Evolutionary conservation across 352 stramenopile species (phyloP), one percentile per base, ranked within the genome.

Genomic region (Phytophthora sojae): DNA sequence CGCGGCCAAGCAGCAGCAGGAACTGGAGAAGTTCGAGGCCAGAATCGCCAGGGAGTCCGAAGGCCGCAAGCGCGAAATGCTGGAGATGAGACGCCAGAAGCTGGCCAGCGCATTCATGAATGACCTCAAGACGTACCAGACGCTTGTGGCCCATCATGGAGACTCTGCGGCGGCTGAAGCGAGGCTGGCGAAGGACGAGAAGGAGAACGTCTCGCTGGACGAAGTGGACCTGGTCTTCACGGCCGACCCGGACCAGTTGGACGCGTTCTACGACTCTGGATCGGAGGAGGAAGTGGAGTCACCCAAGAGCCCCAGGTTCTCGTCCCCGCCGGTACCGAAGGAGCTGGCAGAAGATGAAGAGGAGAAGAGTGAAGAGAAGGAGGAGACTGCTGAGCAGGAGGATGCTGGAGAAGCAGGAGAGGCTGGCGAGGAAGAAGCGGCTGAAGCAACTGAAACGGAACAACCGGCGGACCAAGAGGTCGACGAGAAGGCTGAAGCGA

Each of bases 121-220:
- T 56, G 89, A 96, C 52, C 72, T 96, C 50, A 78, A 81, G 69
- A 93, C 86, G 35, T 96, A 96, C 66, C 87, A 94, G 71, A 90
- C 86, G 58, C 67, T 95, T 12, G 73, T 91, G 51, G 77, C 74
- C 32, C 82, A 90, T 64, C 83, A 93, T 42, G 79, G 81, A 52
- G 69, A 75, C 1, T 69, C 65, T 9, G 67, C 58, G 14, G 49
- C 64, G 2, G 77, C 39, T 1, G 45, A 69, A 26, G 52, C 68
- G 11, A 55, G 29, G 8, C 37, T n/a, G 4, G 19, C 23, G 19
- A 51, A 71, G 7, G 37, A 47, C 2, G 60, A 62, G 6, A 63
- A 75, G 7, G 61, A 69, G 1, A 52, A 71, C 8, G 82, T 90
- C 71, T 89, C 82, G 29, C 74, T 95, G 39, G 88, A 95, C 39